Evolutionary conservation across 495 filamentous ascomycete genomes (phyloP).

Genomic region (Penicillium malachiteum): DNA sequence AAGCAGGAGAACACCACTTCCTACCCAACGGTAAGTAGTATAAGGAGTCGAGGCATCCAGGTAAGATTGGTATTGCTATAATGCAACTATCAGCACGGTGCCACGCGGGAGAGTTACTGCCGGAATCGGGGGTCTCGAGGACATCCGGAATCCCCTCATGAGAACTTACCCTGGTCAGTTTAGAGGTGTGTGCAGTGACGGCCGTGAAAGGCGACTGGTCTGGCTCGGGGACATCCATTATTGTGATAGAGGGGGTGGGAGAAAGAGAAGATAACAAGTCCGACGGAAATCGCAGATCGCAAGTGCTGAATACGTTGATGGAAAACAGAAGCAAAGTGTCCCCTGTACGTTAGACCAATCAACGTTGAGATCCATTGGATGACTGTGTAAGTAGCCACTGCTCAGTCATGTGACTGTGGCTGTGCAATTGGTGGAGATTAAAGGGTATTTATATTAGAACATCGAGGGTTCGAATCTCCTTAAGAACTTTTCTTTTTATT

Average conservation of each 20-base stretch:
- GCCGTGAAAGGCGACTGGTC: slow-evolving; percentile 82
- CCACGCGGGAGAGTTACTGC: neutral
- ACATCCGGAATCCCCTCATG: slow-evolving; percentile 11
- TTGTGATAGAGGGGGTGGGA: slow-evolving; percentile 8
- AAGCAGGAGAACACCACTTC: slow-evolving; percentile 69
- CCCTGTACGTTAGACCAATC: slow-evolving; percentile 30
- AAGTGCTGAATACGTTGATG: slow-evolving; percentile 28
- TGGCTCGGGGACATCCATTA: slow-evolving; percentile 73
- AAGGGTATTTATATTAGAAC: no score
- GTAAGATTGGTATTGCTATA: slow-evolving; percentile 89
- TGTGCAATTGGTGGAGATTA: neutral
- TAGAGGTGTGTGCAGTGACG: slow-evolving; percentile 79
- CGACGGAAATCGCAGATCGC: slow-evolving; percentile 20
- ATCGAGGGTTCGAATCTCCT: no score
- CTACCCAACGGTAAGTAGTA: slow-evolving; percentile 82
- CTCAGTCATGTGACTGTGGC: slow-evolving; percentile 17
- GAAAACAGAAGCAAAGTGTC: slow-evolving; percentile 43
- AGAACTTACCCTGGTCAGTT: slow-evolving; percentile 61
- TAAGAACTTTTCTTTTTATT: no score
- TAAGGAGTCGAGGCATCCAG: slow-evolving; percentile 91
- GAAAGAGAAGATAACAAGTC: slow-evolving; percentile 5
- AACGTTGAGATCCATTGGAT: slow-evolving; percentile 11
- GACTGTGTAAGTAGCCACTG: slow-evolving; percentile 11
- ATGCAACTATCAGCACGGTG: slow-evolving; percentile 6
- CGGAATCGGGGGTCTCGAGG: slow-evolving; percentile 10